A percentile compares a stretch with the other conserved stretches of the same genome.
Conservation (phyloP, 108 stramenopile species). For the Nannochloropsis gaditana region DNA sequence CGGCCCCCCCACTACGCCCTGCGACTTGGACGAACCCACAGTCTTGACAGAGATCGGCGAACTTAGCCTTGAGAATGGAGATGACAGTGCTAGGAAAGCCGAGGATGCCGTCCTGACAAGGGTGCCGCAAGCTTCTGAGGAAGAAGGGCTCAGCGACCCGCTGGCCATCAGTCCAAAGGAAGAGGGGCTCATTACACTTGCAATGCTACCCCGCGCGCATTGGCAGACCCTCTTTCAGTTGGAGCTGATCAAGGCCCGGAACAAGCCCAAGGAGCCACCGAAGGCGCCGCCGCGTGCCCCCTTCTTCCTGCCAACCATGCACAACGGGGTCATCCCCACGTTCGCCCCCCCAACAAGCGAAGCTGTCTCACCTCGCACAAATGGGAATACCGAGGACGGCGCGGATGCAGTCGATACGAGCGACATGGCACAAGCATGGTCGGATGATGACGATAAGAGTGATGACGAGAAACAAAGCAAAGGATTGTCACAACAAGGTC, state of each 20-base stretch:
- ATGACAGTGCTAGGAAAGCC: background rate
- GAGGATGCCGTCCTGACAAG: conserved; percentile 34
- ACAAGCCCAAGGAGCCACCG: conserved; percentile 85
- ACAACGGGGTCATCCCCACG: conserved; percentile 25
- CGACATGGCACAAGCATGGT: conserved; percentile 9
- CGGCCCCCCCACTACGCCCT: background rate
- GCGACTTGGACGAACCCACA: background rate
- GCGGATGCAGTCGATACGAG: background rate
- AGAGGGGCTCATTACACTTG: conserved; percentile 69
- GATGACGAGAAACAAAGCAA: background rate
- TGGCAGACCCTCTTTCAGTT: conserved; percentile 92
- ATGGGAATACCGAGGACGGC: background rate
- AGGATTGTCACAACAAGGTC: background rate
- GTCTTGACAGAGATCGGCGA: background rate
- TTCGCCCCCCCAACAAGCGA: background rate
- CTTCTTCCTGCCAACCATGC: conserved; percentile 85
- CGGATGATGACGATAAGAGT: background rate
- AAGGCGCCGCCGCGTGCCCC: conserved; percentile 81
- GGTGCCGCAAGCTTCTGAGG: conserved; percentile 25
- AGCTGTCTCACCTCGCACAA: background rate
- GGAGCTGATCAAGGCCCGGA: conserved; percentile 84
- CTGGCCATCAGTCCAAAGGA: conserved; percentile 50
- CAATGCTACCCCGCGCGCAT: conserved; percentile 81
- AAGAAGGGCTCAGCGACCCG: conserved; percentile 37
- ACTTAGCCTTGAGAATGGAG: conserved; percentile 18